Conservation (phyloP, 2,329 filamentous ascomycete species). For the Beauveria medogensis region DNA sequence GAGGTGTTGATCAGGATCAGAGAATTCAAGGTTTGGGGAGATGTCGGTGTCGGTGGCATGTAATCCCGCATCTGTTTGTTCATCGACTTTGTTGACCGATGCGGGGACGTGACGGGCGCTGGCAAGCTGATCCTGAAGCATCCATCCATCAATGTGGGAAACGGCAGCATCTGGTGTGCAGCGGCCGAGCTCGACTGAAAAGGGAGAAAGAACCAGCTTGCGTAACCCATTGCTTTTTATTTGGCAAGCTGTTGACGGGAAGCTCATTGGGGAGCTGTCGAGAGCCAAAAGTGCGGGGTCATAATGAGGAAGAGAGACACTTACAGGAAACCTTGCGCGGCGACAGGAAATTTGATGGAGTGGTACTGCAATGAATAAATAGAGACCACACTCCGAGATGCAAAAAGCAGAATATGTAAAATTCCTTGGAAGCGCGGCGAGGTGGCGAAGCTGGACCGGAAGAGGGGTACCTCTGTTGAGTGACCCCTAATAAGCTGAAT, state of each 20-base stretch:
- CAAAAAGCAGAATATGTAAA: not conserved
- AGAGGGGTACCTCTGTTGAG: constrained; percentile 2
- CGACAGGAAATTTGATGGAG: not conserved
- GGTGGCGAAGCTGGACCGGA: not conserved
- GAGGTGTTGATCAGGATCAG: not conserved
- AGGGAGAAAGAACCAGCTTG: not conserved
- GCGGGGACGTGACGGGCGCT: not conserved
- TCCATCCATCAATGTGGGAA: not conserved
- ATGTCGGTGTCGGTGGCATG: not conserved
- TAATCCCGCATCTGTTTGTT: constrained; percentile 4
- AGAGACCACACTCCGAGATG: not conserved
- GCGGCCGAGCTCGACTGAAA: not conserved
- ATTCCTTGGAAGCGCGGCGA: not conserved
- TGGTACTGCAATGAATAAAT: not conserved
- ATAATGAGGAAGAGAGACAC: not conserved
- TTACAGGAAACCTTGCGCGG: constrained; percentile 6
- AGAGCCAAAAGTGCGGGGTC: constrained; percentile 2
- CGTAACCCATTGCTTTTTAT: not conserved
- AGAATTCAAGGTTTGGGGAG: not conserved
- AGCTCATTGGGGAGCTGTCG: not conserved
- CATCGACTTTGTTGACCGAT: not conserved
- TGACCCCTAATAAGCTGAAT: not conserved
- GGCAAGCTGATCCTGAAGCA: not conserved
- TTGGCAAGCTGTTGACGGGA: not conserved
- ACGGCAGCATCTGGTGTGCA: not conserved